phyloP scores from a whole-genome alignment of 2,329 filamentous ascomycete species.

The Bimuria novae-zelandiae region DNA sequence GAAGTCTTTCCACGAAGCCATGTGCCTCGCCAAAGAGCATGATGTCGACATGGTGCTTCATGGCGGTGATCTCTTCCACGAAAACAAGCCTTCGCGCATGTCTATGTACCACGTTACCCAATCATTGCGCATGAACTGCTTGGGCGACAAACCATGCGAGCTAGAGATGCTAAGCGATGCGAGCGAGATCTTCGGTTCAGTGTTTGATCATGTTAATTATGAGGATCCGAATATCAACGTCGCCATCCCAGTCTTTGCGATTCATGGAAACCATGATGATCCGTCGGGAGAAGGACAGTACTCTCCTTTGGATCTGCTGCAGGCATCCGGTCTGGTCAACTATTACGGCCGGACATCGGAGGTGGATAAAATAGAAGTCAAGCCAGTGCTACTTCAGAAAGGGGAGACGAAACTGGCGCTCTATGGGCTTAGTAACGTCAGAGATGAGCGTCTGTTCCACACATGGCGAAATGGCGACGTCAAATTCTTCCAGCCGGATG shows the following conservation, averaged over 20 bases:
- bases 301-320: slow-evolving; percentile 87
- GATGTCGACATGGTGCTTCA: slow-evolving; percentile 99
- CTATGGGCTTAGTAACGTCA: slow-evolving; percentile 93
- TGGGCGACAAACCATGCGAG: slow-evolving; percentile 93
- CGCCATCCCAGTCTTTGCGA: slow-evolving; percentile 95
- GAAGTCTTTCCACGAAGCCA: slow-evolving; percentile 93
- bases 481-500: slow-evolving; percentile 84
- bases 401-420: slow-evolving; percentile 89
- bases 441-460: slow-evolving; percentile 91
- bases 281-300: slow-evolving; percentile 94
- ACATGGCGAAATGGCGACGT: slow-evolving; percentile 93
- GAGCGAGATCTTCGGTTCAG: slow-evolving; percentile 82
- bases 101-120: slow-evolving; percentile 98
- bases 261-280: slow-evolving; percentile 98
- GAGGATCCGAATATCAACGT: slow-evolving; percentile 97
- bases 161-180: slow-evolving; percentile 94
- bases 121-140: slow-evolving; percentile 87
- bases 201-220: slow-evolving; percentile 95
- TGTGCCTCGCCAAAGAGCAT: slow-evolving; percentile 81
- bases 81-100: slow-evolving; percentile 95
- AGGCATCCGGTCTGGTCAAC: slow-evolving; percentile 89
- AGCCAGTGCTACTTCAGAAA: slow-evolving; percentile 91
- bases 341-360: slow-evolving; percentile 94
- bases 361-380: slow-evolving; percentile 90
- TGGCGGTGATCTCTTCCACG: slow-evolving; percentile 93